A percentile compares a stretch with the other conserved stretches of the same genome.
phyloP scores from a whole-genome alignment of 495 filamentous ascomycete genomes.

The Thozetella sp. region DNA sequence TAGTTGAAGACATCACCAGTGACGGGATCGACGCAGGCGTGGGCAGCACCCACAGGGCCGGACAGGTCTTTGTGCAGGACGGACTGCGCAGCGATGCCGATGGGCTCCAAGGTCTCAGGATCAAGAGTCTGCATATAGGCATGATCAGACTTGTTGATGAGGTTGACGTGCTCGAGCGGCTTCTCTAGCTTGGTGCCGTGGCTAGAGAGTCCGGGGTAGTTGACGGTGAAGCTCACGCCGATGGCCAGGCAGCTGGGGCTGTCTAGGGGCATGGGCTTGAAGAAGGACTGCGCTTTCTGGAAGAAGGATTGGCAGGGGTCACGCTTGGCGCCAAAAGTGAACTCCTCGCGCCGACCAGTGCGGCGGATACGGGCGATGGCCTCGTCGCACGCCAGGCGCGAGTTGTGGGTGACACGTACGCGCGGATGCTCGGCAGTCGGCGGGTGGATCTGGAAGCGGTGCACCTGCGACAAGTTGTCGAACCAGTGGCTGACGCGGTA shows the following conservation, averaged over 20 bases:
- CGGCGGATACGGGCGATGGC: neutral
- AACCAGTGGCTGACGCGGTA: conserved; percentile 2
- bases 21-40: neutral
- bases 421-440: neutral
- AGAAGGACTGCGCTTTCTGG: neutral
- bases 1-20: neutral
- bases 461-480: neutral
- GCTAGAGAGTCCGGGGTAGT: neutral
- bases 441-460: conserved; percentile 2
- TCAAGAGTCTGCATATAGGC: neutral
- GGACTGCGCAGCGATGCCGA: neutral
- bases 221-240: neutral
- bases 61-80: neutral
- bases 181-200: neutral
- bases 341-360: neutral
- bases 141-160: conserved; percentile 1
- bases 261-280: neutral
- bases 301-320: neutral
- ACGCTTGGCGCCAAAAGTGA: conserved; percentile 1
- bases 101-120: neutral
- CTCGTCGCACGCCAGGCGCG: neutral
- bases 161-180: neutral
- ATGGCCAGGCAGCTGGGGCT: neutral
- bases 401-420: neutral
- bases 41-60: neutral